Evolutionary conservation across 345 rosid genomes (phyloP).

Genomic region (Brassica rapa): DNA sequence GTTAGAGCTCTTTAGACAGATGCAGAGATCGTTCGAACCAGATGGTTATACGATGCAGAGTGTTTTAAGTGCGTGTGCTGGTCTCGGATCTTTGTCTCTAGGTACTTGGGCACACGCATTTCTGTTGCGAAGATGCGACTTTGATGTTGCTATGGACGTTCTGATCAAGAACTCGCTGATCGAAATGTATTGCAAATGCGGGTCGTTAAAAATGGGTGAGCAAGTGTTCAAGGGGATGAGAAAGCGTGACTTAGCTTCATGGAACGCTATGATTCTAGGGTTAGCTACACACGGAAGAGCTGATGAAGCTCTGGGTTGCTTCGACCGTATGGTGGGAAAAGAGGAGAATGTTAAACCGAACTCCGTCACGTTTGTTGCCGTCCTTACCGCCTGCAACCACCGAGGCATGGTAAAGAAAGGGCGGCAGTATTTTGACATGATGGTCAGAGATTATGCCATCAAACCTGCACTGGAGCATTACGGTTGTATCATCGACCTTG

Average conservation of each 20-base stretch:
- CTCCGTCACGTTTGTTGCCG: slow-evolving; percentile 65
- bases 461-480: slow-evolving; percentile 76
- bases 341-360: slow-evolving; percentile 53
- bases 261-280: slow-evolving; percentile 80
- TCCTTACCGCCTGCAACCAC: slow-evolving; percentile 73
- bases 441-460: slow-evolving; percentile 57
- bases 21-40: slow-evolving; percentile 52
- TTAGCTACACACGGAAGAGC: slow-evolving; percentile 74
- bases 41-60: slow-evolving; percentile 81
- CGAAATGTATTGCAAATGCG: slow-evolving; percentile 88
- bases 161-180: slow-evolving; percentile 62
- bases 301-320: slow-evolving; percentile 51
- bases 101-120: slow-evolving; percentile 80
- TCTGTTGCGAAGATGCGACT: slow-evolving; percentile 47
- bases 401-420: slow-evolving; percentile 68
- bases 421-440: slow-evolving; percentile 55
- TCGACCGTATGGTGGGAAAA: slow-evolving; percentile 45
- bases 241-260: slow-evolving; percentile 62
- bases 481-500: slow-evolving; percentile 74
- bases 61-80: slow-evolving; percentile 64
- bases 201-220: slow-evolving; percentile 56
- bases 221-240: slow-evolving; percentile 68
- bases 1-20: slow-evolving; percentile 50
- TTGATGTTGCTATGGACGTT: slow-evolving; percentile 45
- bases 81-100: slow-evolving; percentile 61